Percentiles rank a stretch among this genome's conserved stretches.
These are phyloP conservation scores for Bacterosira constricta DNA, from an alignment of 108 stramenopile species.

Conservation along the genomic window DNA sequence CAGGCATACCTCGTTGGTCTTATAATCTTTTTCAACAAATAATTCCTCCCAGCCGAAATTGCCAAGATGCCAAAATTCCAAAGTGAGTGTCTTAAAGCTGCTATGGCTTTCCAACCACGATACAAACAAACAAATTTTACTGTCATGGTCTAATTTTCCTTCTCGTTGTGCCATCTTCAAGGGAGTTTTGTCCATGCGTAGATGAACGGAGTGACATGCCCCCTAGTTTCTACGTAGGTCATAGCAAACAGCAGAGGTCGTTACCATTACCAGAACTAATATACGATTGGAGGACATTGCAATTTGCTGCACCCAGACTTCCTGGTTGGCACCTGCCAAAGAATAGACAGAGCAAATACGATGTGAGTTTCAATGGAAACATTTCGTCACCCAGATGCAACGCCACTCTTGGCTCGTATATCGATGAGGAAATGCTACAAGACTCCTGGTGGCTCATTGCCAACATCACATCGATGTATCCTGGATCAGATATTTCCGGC, in stretches of 20 bases:
- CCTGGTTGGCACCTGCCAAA: background rate
- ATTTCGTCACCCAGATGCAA: background rate
- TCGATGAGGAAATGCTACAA: slow-evolving; percentile 7
- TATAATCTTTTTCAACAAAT: slow-evolving; percentile 34
- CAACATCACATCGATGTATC: slow-evolving; percentile 10
- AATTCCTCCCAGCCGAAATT: slow-evolving; percentile 31
- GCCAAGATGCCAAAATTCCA: slow-evolving; percentile 43
- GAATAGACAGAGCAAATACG: slow-evolving; percentile 6
- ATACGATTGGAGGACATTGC: slow-evolving; percentile 7
- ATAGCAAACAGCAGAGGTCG: background rate
- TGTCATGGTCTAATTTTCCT: too few relatives aligned
- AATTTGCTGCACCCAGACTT: background rate
- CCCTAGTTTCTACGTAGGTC: slow-evolving; percentile 11
- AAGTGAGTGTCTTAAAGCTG: too few relatives aligned
- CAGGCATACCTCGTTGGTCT: slow-evolving; percentile 53
- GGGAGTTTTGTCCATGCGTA: slow-evolving; percentile 16
- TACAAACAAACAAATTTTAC: too few relatives aligned
- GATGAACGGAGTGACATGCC: slow-evolving; percentile 14
- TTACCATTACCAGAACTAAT: background rate
- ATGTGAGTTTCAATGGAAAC: background rate
- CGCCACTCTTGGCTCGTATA: background rate
- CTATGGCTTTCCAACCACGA: too few relatives aligned
- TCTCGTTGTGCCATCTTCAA: too few relatives aligned
- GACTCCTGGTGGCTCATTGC: slow-evolving; percentile 44
- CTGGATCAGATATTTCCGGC: slow-evolving; percentile 45